Evolutionary conservation across 495 filamentous ascomycete genomes (phyloP).

Genomic region (Penicillium egyptiacum): DNA sequence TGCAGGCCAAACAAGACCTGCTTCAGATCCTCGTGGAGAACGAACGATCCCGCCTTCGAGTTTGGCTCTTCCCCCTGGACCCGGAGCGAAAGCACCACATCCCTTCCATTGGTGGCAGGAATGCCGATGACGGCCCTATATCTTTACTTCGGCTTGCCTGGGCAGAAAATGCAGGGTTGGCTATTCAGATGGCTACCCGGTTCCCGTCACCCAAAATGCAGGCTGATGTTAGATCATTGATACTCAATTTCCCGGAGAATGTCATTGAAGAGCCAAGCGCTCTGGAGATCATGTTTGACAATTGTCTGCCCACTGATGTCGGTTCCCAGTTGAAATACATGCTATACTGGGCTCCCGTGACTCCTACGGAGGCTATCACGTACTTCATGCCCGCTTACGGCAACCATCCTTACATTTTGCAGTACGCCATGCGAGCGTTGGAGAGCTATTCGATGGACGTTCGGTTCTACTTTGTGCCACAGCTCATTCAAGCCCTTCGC

Average conservation of each 20-base stretch:
- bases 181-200: constrained; percentile 74
- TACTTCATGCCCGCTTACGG: constrained; percentile 90
- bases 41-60: constrained; percentile 76
- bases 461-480: constrained; percentile 98
- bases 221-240: constrained; percentile 70
- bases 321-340: constrained; percentile 88
- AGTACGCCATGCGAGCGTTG: constrained; percentile 95
- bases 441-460: constrained; percentile 93
- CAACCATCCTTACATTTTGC: constrained; percentile 92
- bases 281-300: constrained; percentile 76
- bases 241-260: constrained; percentile 80
- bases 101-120: constrained; percentile 36
- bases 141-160: constrained; percentile 78
- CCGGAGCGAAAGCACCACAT: constrained; percentile 62
- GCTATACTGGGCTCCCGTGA: constrained; percentile 91
- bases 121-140: constrained; percentile 35
- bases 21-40: constrained; percentile 77
- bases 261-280: constrained; percentile 76
- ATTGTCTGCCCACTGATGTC: constrained; percentile 72
- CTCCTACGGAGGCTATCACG: constrained; percentile 87
- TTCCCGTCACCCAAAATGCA: constrained; percentile 73
- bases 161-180: constrained; percentile 76
- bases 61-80: constrained; percentile 86
- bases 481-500: constrained; percentile 94
- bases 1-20: constrained; percentile 78